Evolutionary conservation across 768 basidiomycete genomes (phyloP).

Genomic region (Lactifluus pinguis): DNA sequence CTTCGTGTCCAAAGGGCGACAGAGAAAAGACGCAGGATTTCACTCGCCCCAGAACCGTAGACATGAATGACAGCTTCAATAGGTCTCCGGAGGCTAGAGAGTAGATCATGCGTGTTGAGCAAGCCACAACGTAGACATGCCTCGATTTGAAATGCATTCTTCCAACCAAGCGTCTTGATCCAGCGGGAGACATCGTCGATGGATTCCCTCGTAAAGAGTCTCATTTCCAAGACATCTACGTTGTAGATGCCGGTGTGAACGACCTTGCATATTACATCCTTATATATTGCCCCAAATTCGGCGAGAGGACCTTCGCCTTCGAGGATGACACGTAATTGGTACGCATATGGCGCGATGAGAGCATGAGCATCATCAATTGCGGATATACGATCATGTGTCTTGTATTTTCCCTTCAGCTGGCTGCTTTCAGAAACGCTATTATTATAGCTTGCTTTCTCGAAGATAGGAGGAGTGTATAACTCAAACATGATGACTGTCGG

Average conservation of each 20-base stretch:
- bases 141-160: constrained; percentile 70
- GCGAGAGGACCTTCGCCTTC: not conserved
- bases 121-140: constrained; percentile 53
- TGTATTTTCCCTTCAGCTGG: not conserved
- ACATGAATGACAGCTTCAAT: not conserved
- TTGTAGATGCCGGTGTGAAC: not conserved
- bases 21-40: constrained; percentile 47
- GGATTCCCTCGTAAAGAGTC: too few relatives aligned
- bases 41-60: constrained; percentile 27
- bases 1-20: constrained; percentile 38
- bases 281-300: not conserved
- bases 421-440: not conserved
- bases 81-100: not conserved
- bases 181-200: constrained; percentile 38
- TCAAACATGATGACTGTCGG: not conserved
- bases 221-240: too few relatives aligned
- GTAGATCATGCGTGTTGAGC: constrained; percentile 51
- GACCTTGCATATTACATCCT: too few relatives aligned
- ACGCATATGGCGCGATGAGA: not conserved
- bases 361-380: not conserved
- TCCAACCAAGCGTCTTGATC: constrained; percentile 46
- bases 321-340: not conserved
- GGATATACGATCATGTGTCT: not conserved
- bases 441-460: not conserved
- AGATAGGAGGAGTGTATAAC: not conserved